These are phyloP conservation scores for Tagetes erecta DNA, from an alignment of 129 eudicot species.

Conservation along the genomic window DNA sequence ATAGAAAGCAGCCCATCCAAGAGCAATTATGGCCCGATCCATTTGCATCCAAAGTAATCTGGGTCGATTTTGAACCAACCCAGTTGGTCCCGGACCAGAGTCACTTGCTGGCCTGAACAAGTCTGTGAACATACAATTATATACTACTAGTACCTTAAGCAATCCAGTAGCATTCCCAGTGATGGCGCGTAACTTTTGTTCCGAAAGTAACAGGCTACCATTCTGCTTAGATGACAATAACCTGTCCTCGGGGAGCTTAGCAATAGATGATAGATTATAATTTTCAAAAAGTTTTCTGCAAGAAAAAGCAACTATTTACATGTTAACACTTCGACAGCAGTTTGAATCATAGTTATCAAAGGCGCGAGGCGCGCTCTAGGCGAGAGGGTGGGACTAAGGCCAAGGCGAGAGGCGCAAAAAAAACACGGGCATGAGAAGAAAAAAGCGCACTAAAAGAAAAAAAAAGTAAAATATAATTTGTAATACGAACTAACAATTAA, in stretches of 20 bases:
- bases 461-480: too few species aligned
- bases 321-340: not conserved
- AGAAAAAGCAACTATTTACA: not conserved
- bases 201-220: slow-evolving; percentile 8
- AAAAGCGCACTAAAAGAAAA: too few species aligned
- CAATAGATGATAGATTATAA: slow-evolving; percentile 58
- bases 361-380: too few species aligned
- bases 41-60: not conserved
- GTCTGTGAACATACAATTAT: not conserved
- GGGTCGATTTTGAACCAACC: not conserved
- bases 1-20: not conserved
- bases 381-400: too few species aligned
- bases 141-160: slow-evolving; percentile 55
- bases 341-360: not conserved
- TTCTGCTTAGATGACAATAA: slow-evolving; percentile 25
- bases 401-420: too few species aligned
- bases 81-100: not conserved
- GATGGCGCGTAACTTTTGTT: slow-evolving; percentile 16
- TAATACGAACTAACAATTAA: too few species aligned
- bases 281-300: slow-evolving; percentile 60
- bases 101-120: not conserved
- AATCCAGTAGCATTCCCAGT: not conserved
- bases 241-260: slow-evolving; percentile 59
- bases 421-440: too few species aligned
- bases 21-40: slow-evolving; percentile 12